Evolutionary conservation across 2,329 filamentous ascomycete species (phyloP), one percentile per base, ranked within the genome.

Genomic region (Pseudocercospora pini-densiflorae): DNA sequence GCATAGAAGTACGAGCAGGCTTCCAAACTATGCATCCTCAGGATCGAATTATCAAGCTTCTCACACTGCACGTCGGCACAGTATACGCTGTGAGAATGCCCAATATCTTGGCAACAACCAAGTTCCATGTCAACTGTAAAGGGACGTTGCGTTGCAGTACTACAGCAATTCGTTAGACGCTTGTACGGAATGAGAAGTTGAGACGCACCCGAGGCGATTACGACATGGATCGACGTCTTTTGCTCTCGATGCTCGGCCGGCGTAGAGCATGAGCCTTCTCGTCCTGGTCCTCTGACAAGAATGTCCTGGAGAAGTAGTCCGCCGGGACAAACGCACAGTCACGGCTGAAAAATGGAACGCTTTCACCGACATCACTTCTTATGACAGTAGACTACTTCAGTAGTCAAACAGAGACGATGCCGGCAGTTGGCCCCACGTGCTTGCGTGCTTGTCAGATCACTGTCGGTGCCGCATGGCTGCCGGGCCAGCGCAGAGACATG

Each of bases 81-180:
- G 24, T 29, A 21, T 40, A 24, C 9, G 19, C 54, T 23, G 54
- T 58, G 31, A 40, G n/a, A 36, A 21, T 58, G 54, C 54, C 54
- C 54, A 40, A 58, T 6, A 58, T 58, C 54, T 58, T 58, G 54
- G 54, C 54, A 58, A 58, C 54, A 58, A 58, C 54, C 54, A 58
- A 33, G 29, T 58, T 23, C 54, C 54, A n/a, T 33, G 54, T 24
- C 19, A 40, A 40, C 36, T 40, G 36, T 36, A 36, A 36, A 36
- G 33, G 33, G 33, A 36, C 33, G 12, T 36, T 36, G 51, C 14
- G 12, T 29, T 24, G 51, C 51, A 54, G 9, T 21, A 16, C 45
- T 7, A 29, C 49, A 54, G 23, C 49, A 54, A 29, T 24, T 54
- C 21, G 49, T 31, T 9, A 9, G 23, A 40, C 36, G 36, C 36